Evolutionary conservation across 2,329 filamentous ascomycete genomes (phyloP), one percentile per base, ranked within the genome.

Genomic region (Cladosporium sp.): DNA sequence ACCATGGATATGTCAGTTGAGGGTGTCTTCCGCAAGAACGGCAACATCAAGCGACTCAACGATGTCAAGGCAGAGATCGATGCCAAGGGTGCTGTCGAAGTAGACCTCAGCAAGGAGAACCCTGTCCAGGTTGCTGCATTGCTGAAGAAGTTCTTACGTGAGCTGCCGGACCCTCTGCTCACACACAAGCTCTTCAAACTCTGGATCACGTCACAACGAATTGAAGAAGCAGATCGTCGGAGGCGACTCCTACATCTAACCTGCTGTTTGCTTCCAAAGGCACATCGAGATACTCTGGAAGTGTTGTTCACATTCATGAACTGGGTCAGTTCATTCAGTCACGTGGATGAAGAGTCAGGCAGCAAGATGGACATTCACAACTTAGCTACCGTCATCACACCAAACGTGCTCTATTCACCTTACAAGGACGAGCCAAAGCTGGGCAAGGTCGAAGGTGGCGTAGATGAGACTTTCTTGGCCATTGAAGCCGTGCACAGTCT

Each of bases 291-390:
- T 78, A 93, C 91, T 21, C 88, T 99, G 79, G 95, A 99, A 79
- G 93, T 99, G 51, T 80, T 99, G 1, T 98, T 97, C 80, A 91
- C 89, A 60, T 99, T 99, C 84, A 85, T 99, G 57, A 97, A 97
- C 75, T 99, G 95, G 94, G 92, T 93, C 5, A 93, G 93, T 4
- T 97, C 93, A 1, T 99, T 99, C 82, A 94, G 96, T 69, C 93
- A 97, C 75, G 89, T 99, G 15, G 95, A 99, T 73, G 95, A 99
- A 74, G 95, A 99, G 77, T 91, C 91, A 26, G 95, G 95, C 30
- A 97, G 94, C 72, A 97, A 98, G 84, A 99, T 99, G 95, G 95
- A 99, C 77, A 91, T 96, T 63, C 93, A 96, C 82, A 99, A 99
- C 75, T 86, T 99, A 69, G 92, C 95, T 3, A 98, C 96, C 3